Conservation (phyloP, 257 asterid species). For the Anisodus tanguticus region DNA sequence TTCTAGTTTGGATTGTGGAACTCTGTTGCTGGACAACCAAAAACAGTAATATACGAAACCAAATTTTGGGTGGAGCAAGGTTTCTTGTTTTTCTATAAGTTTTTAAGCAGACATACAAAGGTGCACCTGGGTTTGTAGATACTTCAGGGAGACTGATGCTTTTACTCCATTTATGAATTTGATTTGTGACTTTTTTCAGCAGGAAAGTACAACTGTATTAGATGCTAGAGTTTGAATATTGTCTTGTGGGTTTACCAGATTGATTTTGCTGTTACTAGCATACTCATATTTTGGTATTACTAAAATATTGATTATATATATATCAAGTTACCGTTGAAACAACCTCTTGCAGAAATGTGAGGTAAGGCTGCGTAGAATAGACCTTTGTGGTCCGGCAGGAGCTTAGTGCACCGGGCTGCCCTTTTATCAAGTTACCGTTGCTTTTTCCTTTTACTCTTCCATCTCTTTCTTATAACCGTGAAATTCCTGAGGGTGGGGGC, state of each 20-base stretch:
- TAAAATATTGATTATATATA: background rate
- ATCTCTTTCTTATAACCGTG: background rate
- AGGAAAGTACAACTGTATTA: slow-evolving; percentile 1
- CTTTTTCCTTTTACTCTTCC: background rate
- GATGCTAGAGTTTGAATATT: slow-evolving; percentile 22
- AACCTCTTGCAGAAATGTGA: too few relatives aligned
- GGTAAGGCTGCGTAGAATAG: too few relatives aligned
- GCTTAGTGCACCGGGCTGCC: too few relatives aligned
- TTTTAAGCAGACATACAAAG: slow-evolving; percentile 11
- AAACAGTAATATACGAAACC: background rate
- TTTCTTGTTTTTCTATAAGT: background rate
- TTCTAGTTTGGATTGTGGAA: background rate
- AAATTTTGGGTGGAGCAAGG: background rate
- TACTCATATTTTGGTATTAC: too few relatives aligned
- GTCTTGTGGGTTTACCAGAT: background rate
- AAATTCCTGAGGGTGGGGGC: background rate
- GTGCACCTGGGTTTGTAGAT: background rate
- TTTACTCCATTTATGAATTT: background rate
- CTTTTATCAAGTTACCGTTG: background rate
- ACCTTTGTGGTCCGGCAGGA: too few relatives aligned
- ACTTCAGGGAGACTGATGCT: background rate
- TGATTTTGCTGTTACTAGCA: background rate
- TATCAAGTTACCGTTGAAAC: too few relatives aligned
- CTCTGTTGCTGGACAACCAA: background rate
- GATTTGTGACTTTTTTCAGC: background rate